Evolutionary conservation across 176 grass and related monocot genomes (phyloP).

Genomic region (Rhynchospora pubera): DNA sequence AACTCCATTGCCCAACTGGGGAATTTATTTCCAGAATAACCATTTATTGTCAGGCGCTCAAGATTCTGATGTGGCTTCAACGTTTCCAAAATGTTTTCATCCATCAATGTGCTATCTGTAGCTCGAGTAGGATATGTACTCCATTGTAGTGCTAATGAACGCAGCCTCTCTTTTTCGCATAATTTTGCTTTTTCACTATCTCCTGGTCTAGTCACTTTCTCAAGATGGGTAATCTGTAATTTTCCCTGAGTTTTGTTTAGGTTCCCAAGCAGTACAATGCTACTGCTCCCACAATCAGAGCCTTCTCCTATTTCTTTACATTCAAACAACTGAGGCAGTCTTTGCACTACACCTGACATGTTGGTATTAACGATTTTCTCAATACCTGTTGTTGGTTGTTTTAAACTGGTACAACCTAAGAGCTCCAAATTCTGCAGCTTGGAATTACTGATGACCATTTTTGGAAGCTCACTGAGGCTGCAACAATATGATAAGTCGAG

Average conservation of each 20-base stretch:
- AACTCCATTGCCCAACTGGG: conserved; percentile 15
- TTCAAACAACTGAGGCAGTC: not conserved
- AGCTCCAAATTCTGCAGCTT: conserved; percentile 12
- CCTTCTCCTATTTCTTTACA: not conserved
- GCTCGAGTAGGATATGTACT: not conserved
- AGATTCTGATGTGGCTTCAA: conserved; percentile 19
- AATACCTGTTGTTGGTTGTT: not conserved
- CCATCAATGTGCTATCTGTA: not conserved
- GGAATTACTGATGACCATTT: not conserved
- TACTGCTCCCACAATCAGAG: not conserved
- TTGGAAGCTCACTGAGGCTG: conserved; percentile 10
- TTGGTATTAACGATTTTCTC: not conserved
- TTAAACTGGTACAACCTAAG: conserved; percentile 13
- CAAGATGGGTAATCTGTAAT: conserved; percentile 4
- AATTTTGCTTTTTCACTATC: not conserved
- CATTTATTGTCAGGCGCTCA: not conserved
- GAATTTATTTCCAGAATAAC: conserved; percentile 1
- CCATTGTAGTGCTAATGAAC: conserved; percentile 7
- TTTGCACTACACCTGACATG: not conserved
- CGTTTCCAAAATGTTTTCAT: not conserved
- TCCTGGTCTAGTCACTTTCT: not conserved
- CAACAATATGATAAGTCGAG: conserved; percentile 18
- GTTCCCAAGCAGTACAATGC: not conserved
- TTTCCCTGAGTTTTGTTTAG: not conserved
- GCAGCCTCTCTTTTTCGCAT: conserved; percentile 5